Evolutionary conservation across 139 green algal species (phyloP).

Genomic region (Astrephomene gubernaculifera): DNA sequence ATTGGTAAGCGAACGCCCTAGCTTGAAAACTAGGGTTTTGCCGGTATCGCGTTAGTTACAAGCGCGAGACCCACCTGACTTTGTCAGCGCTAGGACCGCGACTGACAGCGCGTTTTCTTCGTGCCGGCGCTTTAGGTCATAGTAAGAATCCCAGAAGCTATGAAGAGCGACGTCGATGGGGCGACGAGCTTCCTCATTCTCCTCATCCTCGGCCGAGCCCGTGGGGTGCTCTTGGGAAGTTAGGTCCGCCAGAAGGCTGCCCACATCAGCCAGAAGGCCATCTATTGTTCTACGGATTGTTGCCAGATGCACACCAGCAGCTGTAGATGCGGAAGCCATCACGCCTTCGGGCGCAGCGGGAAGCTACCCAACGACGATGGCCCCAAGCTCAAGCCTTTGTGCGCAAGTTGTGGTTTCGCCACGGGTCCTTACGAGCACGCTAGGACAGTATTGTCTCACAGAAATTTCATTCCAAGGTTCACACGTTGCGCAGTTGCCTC

Average conservation of each 20-base stretch:
- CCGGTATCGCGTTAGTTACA: no score
- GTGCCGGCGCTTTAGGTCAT: conserved; percentile 47
- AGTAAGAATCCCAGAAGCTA: conserved; percentile 47
- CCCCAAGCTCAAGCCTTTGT: no score
- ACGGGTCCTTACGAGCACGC: no score
- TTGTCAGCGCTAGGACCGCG: conserved; percentile 71
- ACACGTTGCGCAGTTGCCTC: no score
- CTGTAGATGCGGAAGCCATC: not conserved
- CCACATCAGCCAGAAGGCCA: not conserved
- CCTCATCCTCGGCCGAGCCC: not conserved
- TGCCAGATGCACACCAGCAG: not conserved
- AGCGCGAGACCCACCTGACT: conserved; percentile 39
- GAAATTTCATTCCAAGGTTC: no score
- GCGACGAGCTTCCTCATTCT: conserved; percentile 11
- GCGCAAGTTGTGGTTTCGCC: no score
- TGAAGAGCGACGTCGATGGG: conserved; percentile 45
- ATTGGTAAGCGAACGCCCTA: no score
- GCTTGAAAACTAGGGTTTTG: no score
- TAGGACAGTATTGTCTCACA: no score
- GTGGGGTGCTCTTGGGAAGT: not conserved
- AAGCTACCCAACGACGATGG: no score
- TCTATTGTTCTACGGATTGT: not conserved
- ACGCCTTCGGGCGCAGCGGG: no score
- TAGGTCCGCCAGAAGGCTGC: conserved; percentile 8
- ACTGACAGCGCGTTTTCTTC: conserved; percentile 50